Percentiles rank a stretch among this genome's conserved stretches.
Conservation (phyloP, 306 rosid species). For the Medicago arabica region DNA sequence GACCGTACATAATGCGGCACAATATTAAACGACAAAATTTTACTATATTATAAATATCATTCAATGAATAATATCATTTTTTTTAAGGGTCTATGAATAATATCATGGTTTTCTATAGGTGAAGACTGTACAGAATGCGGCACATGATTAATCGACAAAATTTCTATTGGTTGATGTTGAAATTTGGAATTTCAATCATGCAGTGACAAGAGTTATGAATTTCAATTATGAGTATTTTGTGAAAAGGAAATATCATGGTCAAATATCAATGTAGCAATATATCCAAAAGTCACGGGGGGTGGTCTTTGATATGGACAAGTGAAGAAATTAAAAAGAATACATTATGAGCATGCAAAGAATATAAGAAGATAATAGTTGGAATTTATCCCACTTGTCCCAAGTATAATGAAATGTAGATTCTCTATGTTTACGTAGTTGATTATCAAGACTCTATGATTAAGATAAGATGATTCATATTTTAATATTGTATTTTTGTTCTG, state of each 20-base stretch:
- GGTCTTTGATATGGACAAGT: no score
- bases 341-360: no score
- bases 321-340: no score
- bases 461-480: no score
- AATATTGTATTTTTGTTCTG: not conserved
- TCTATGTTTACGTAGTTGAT: no score
- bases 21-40: not conserved
- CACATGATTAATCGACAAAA: not conserved
- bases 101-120: no score
- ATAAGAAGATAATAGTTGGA: no score
- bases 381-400: no score
- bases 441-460: not conserved
- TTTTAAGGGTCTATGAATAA: no score
- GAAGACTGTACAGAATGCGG: not conserved
- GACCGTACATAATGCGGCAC: not conserved
- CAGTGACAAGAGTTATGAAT: not conserved
- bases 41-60: not conserved
- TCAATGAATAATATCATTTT: not conserved
- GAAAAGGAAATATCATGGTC: not conserved
- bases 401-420: no score
- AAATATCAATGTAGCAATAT: no score
- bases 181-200: not conserved
- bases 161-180: not conserved
- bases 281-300: no score
- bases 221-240: not conserved